A percentile compares a stretch with the other conserved stretches of the same genome.
Evolutionary conservation across 208 protist genomes (phyloP).

Genomic region (Wallacemonas rigidus): DNA sequence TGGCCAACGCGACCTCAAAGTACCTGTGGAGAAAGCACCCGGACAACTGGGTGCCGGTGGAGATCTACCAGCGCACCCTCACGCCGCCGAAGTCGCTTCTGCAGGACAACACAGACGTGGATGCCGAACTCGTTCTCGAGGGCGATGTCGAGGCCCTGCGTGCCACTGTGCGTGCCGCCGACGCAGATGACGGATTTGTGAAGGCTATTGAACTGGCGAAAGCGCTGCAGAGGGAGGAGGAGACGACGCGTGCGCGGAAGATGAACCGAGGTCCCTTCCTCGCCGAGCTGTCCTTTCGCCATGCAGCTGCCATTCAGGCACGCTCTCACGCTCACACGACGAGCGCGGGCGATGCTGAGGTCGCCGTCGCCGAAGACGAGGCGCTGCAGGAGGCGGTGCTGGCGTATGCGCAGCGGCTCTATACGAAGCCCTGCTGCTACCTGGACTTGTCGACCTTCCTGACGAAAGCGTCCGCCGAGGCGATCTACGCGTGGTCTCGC

Average conservation of each 20-base stretch:
- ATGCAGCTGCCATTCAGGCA: neutral
- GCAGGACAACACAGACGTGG: neutral
- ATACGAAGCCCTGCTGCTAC: constrained; percentile 74
- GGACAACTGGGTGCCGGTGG: constrained; percentile 83
- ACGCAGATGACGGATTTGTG: constrained; percentile 41
- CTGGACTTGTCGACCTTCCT: constrained; percentile 87
- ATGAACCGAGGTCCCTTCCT: constrained; percentile 74
- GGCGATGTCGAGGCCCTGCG: constrained; percentile 32
- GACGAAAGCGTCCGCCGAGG: constrained; percentile 37
- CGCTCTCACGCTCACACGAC: too few species aligned
- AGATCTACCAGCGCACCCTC: constrained; percentile 68
- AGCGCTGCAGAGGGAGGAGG: constrained; percentile 34
- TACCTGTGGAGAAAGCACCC: constrained; percentile 56
- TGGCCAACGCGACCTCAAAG: constrained; percentile 63
- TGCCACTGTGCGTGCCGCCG: constrained; percentile 37
- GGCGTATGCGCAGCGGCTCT: constrained; percentile 76
- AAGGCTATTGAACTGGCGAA: constrained; percentile 56
- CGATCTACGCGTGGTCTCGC: constrained; percentile 63
- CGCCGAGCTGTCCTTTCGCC: constrained; percentile 71
- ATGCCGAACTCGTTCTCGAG: constrained; percentile 25
- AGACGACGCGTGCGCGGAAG: constrained; percentile 33
- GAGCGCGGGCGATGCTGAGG: neutral
- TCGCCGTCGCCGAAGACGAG: neutral
- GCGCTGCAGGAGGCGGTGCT: constrained; percentile 45
- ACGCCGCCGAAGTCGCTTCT: constrained; percentile 8